Conservation (phyloP, 345 rosid species). For the Diplotaxis tenuifolia region DNA sequence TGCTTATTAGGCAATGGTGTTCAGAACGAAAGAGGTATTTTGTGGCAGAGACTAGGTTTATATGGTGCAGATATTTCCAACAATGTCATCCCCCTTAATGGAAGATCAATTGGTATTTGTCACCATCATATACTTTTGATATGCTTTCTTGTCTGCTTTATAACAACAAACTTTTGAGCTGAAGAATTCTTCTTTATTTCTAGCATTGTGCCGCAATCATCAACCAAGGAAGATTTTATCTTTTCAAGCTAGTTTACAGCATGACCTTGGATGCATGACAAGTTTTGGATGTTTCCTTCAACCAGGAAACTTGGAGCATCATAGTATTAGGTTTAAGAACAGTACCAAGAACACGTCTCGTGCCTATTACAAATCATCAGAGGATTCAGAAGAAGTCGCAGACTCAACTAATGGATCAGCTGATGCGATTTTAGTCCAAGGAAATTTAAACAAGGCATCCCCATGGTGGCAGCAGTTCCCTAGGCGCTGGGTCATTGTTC, state of each 20-base stretch:
- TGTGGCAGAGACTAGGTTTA: constrained; percentile 27
- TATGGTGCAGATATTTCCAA: constrained; percentile 27
- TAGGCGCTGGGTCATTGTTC: constrained; percentile 81
- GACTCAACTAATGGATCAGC: constrained; percentile 54
- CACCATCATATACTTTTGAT: not conserved
- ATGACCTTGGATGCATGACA: constrained; percentile 20
- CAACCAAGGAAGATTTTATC: constrained; percentile 27
- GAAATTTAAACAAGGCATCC: constrained; percentile 44
- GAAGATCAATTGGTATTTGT: constrained; percentile 28
- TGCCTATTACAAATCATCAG: constrained; percentile 85
- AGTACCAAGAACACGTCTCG: constrained; percentile 38
- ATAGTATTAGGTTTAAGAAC: constrained; percentile 20
- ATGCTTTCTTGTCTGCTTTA: not conserved
- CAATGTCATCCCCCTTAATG: constrained; percentile 21
- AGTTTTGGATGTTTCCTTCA: constrained; percentile 40
- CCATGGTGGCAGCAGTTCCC: constrained; percentile 88
- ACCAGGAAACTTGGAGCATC: constrained; percentile 13
- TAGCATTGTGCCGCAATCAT: constrained; percentile 33
- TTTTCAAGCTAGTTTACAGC: constrained; percentile 33
- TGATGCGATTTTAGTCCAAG: constrained; percentile 55
- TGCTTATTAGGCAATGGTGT: constrained; percentile 44
- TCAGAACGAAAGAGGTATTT: constrained; percentile 36
- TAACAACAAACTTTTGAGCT: constrained; percentile 25
- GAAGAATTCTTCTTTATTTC: constrained; percentile 6
- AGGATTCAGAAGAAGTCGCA: constrained; percentile 55